Percentiles rank a stretch among this genome's conserved stretches.
Evolutionary conservation across 2,329 filamentous ascomycete genomes (phyloP).

Genomic region (Dothistroma pini): DNA sequence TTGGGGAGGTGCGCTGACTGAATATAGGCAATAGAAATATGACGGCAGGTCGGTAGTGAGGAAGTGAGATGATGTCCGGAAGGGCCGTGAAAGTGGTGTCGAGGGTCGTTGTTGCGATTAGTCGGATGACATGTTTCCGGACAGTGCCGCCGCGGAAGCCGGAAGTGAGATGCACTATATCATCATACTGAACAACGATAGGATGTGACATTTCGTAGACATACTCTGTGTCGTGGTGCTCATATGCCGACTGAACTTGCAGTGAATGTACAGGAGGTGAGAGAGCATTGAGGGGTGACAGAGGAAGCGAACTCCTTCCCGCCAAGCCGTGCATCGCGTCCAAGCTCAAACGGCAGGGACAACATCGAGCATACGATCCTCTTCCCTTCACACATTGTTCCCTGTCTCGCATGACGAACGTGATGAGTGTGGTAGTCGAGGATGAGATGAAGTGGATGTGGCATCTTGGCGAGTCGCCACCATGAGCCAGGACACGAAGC

Average conservation of each 20-base stretch:
- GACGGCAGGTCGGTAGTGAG: background rate
- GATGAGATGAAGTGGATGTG: conserved; percentile 3
- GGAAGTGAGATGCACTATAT: background rate
- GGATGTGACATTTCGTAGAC: too few relatives aligned
- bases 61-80: background rate
- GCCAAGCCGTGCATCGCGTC: background rate
- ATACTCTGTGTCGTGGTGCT: background rate
- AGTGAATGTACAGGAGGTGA: background rate
- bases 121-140: background rate
- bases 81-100: background rate
- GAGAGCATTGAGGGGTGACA: background rate
- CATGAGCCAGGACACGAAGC: conserved; percentile 6
- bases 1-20: background rate
- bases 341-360: background rate
- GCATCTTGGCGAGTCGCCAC: background rate
- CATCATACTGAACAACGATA: background rate
- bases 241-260: background rate
- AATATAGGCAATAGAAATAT: background rate
- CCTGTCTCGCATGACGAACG: background rate
- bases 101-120: background rate
- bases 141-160: background rate
- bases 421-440: background rate
- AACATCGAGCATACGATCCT: background rate
- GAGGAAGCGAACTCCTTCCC: background rate
- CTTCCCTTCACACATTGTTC: background rate